phyloP scores from a whole-genome alignment of 495 filamentous ascomycete genomes.

The Niebla homalea region DNA sequence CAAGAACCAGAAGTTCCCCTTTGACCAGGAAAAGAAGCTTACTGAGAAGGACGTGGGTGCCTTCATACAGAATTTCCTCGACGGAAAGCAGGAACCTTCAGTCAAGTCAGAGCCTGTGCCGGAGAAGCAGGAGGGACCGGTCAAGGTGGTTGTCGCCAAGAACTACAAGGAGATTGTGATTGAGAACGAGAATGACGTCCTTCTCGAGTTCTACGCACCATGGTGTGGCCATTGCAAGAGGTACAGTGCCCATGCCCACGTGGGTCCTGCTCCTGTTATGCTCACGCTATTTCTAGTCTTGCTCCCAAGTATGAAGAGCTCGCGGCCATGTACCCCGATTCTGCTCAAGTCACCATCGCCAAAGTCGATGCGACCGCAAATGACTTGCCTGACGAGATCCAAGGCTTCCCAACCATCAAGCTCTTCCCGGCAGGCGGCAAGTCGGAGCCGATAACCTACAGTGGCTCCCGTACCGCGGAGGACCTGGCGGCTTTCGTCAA shows the following conservation, averaged over 20 bases:
- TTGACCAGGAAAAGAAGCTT: constrained; percentile 71
- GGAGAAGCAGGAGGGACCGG: constrained; percentile 83
- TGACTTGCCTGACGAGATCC: constrained; percentile 92
- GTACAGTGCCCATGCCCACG: constrained; percentile 23
- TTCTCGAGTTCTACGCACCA: constrained; percentile 96
- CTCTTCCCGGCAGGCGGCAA: constrained; percentile 88
- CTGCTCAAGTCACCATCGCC: constrained; percentile 78
- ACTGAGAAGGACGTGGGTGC: constrained; percentile 58
- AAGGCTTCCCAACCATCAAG: constrained; percentile 99
- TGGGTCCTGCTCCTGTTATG: neutral
- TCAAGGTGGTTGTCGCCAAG: constrained; percentile 82
- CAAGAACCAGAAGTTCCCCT: constrained; percentile 97
- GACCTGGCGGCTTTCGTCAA: constrained; percentile 88
- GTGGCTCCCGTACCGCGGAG: constrained; percentile 79
- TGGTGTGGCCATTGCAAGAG: constrained; percentile 99
- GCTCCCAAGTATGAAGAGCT: constrained; percentile 73
- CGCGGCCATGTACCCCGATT: constrained; percentile 60
- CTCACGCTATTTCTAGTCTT: constrained; percentile 30
- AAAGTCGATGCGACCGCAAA: constrained; percentile 97
- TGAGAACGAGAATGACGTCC: constrained; percentile 89
- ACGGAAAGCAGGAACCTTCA: constrained; percentile 82
- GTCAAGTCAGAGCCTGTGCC: constrained; percentile 98
- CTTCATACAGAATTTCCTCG: constrained; percentile 79
- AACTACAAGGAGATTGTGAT: constrained; percentile 89
- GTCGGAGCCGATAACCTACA: constrained; percentile 71